Conservation (phyloP, 257 asterid genomes). For the Nicotiana knightiana region DNA sequence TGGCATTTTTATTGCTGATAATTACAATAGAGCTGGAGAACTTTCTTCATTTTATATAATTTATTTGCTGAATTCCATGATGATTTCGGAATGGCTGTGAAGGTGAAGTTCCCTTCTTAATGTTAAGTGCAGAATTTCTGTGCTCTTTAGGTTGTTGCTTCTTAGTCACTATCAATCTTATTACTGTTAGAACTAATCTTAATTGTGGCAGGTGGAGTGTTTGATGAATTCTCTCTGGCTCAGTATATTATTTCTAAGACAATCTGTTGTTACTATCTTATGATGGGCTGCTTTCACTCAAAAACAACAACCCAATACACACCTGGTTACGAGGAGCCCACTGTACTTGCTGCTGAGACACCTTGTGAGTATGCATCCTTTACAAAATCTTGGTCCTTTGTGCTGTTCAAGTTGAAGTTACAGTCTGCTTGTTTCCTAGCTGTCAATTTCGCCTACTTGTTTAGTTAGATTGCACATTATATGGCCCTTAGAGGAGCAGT, state of each 20-base stretch:
- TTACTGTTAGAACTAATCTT: not conserved
- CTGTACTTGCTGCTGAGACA: conserved; percentile 80
- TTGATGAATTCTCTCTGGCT: not conserved
- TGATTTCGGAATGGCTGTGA: not conserved
- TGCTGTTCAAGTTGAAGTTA: too few relatives aligned
- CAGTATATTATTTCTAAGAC: not conserved
- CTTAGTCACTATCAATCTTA: not conserved
- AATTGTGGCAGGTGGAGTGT: not conserved
- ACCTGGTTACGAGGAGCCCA: conserved; percentile 81
- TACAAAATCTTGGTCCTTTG: too few relatives aligned
- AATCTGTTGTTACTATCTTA: not conserved
- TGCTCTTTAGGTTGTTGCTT: not conserved
- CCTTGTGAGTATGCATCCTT: conserved; percentile 14
- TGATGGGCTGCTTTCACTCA: conserved; percentile 77
- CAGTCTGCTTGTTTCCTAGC: too few relatives aligned
- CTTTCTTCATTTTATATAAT: not conserved
- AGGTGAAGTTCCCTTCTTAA: not conserved
- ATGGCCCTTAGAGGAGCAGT: too few relatives aligned
- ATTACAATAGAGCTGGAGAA: not conserved
- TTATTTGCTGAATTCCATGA: not conserved
- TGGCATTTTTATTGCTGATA: not conserved
- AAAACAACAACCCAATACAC: conserved; percentile 24
- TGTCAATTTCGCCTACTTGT: too few relatives aligned
- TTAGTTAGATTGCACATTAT: too few relatives aligned
- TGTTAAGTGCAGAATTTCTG: not conserved